These are phyloP conservation scores for Calycina marina DNA, from an alignment of 2,329 filamentous ascomycete species.

Conservation along the genomic window DNA sequence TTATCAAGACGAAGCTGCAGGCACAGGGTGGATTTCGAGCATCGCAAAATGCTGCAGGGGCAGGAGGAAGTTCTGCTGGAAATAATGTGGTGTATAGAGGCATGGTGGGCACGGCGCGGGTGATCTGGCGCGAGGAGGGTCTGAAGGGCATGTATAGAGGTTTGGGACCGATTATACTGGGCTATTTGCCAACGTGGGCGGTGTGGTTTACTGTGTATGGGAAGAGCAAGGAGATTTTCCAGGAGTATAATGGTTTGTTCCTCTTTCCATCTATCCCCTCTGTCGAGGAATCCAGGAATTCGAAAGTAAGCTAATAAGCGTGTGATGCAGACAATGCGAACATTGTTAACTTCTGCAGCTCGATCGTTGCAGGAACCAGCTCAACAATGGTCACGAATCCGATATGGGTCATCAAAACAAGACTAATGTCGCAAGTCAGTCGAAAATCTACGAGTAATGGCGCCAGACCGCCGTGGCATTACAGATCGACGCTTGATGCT, in stretches of 20 bases:
- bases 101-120: slow-evolving; percentile 68
- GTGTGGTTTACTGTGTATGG: slow-evolving; percentile 98
- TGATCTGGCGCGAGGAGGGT: slow-evolving; percentile 82
- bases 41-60: too few species aligned
- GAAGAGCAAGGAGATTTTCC: slow-evolving; percentile 63
- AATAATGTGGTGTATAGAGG: slow-evolving; percentile 60
- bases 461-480: slow-evolving; percentile 71
- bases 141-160: slow-evolving; percentile 85
- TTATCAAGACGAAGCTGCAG: slow-evolving; percentile 97
- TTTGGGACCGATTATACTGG: slow-evolving; percentile 83
- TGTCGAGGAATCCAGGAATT: slow-evolving; percentile 10
- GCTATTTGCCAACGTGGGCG: slow-evolving; percentile 94
- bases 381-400: slow-evolving; percentile 93
- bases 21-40: slow-evolving; percentile 73
- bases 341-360: slow-evolving; percentile 74
- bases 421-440: slow-evolving; percentile 86
- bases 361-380: slow-evolving; percentile 77
- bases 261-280: too few species aligned
- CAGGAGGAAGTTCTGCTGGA: slow-evolving; percentile 13
- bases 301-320: slow-evolving; percentile 5
- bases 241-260: slow-evolving; percentile 46
- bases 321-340: slow-evolving; percentile 50
- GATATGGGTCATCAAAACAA: slow-evolving; percentile 98
- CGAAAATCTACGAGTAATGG: slow-evolving; percentile 34
- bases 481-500: slow-evolving; percentile 77